Evolutionary conservation across 1,284 basidiomycete genomes (phyloP), one percentile per base, ranked within the genome.

Genomic region (Ganoderma lingzhi): DNA sequence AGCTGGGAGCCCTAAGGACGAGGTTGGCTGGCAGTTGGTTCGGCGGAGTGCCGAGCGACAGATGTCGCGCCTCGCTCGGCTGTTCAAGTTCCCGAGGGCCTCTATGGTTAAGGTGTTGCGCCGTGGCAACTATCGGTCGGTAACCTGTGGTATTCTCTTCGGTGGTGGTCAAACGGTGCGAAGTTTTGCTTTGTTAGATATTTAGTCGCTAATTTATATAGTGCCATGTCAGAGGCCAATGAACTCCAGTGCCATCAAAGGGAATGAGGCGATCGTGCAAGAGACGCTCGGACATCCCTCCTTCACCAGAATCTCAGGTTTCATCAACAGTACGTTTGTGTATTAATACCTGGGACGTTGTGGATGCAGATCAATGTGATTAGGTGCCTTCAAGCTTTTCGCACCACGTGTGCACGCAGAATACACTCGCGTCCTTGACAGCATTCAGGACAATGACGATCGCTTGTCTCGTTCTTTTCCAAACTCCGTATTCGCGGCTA

Each of bases 401-500:
- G 58, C 58, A 3, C 58, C 58, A 4, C 32, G 14, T 17, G 32
- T 60, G 3, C 35, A 60, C n/a, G 32, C 14, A 4, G 19, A 37
- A 6, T 60, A 60, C n/a, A 35, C 5, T 1, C 37, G 12, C 2
- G 6, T 19, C 14, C 6, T n/a, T n/a, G n/a, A n/a, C n/a, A n/a
- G n/a, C n/a, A n/a, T n/a, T n/a, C n/a, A n/a, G n/a, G n/a, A n/a
- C 17, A n/a, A 17, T 37, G 35, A 37, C 58, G 14, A 39, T 6
- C 4, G 14, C 6, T 10, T 74, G 28, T 42, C 45, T 23, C 62
- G 8, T 44, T 35, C 30, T 62, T 67, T 62, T 55, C 5, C 14
- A 0, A 63, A 71, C 32, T 71, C 48, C 41, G 69, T 71, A 41
- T 69, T 66, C 30, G 64, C 70, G 3, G 39, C 67, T 2, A 48